A percentile compares a stretch with the other conserved stretches of the same genome.
Conservation (phyloP, 306 rosid genomes). For the Fragaria ananassa region DNA sequence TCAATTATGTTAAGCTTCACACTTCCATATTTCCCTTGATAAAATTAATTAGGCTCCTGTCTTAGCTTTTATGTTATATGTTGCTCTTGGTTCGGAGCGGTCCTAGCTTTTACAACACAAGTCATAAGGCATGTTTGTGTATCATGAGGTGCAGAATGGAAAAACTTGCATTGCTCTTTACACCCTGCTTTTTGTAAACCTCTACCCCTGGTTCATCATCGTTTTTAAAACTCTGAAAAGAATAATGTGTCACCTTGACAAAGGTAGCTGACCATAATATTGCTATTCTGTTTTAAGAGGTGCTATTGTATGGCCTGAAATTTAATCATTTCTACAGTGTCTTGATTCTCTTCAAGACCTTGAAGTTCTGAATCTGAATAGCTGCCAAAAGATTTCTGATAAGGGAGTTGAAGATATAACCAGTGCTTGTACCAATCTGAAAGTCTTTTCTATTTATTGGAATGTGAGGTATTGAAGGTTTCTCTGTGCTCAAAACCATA, state of each 20-base stretch:
- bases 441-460: conserved; percentile 69
- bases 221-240: background rate
- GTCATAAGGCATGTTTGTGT: background rate
- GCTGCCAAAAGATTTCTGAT: conserved; percentile 86
- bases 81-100: background rate
- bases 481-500: conserved; percentile 17
- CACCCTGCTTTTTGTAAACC: background rate
- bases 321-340: conserved; percentile 45
- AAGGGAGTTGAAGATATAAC: conserved; percentile 68
- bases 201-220: conserved; percentile 1
- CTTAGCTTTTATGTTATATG: background rate
- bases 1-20: background rate
- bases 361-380: conserved; percentile 72
- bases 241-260: background rate
- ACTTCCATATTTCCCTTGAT: background rate
- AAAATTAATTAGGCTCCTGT: background rate
- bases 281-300: background rate
- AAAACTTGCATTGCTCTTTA: background rate
- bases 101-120: background rate
- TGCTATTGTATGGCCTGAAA: background rate
- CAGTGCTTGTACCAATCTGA: conserved; percentile 56
- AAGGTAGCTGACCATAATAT: background rate
- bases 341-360: conserved; percentile 56
- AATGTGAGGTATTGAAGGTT: conserved; percentile 61
- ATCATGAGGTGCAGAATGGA: background rate